Percentiles rank a stretch among this genome's conserved stretches.
Conservation (phyloP, 352 stramenopile genomes). For the Aphanomyces euteiches region DNA sequence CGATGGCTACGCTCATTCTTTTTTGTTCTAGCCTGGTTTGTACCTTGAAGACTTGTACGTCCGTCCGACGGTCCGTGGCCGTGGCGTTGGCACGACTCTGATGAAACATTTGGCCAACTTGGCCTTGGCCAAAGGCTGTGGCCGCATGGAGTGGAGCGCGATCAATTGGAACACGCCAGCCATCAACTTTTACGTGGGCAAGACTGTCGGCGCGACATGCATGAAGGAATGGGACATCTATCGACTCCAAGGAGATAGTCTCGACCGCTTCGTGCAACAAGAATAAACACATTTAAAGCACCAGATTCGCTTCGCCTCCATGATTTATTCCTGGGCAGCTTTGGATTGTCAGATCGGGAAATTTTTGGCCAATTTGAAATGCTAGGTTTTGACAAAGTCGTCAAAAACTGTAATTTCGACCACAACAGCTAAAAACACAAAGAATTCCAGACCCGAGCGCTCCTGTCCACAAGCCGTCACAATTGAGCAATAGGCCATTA, state of each 20-base stretch:
- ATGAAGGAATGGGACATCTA: constrained; percentile 15
- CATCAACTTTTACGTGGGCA: constrained; percentile 18
- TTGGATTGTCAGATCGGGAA: too few relatives aligned
- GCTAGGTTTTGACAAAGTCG: too few relatives aligned
- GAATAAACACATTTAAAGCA: not conserved
- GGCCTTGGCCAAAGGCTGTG: constrained; percentile 5
- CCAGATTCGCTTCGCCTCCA: too few relatives aligned
- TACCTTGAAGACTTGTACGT: constrained; percentile 22
- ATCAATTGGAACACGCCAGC: constrained; percentile 18
- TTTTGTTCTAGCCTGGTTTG: constrained; percentile 9
- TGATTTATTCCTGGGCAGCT: too few relatives aligned
- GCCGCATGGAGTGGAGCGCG: constrained; percentile 7
- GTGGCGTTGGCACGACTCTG: constrained; percentile 12
- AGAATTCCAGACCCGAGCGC: too few relatives aligned
- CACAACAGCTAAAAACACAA: too few relatives aligned
- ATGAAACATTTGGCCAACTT: constrained; percentile 12
- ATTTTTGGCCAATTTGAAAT: too few relatives aligned
- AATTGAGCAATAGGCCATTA: too few relatives aligned
- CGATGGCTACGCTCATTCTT: not conserved
- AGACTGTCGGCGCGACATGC: constrained; percentile 8
- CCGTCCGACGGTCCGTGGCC: constrained; percentile 3
- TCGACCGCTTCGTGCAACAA: not conserved
- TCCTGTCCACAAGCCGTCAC: too few relatives aligned
- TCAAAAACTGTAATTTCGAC: too few relatives aligned
- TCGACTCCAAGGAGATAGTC: constrained; percentile 11